Percentiles rank a stretch among this genome's conserved stretches.
Evolutionary conservation across 495 filamentous ascomycete species (phyloP).

Genomic region (Neurospora sp.): DNA sequence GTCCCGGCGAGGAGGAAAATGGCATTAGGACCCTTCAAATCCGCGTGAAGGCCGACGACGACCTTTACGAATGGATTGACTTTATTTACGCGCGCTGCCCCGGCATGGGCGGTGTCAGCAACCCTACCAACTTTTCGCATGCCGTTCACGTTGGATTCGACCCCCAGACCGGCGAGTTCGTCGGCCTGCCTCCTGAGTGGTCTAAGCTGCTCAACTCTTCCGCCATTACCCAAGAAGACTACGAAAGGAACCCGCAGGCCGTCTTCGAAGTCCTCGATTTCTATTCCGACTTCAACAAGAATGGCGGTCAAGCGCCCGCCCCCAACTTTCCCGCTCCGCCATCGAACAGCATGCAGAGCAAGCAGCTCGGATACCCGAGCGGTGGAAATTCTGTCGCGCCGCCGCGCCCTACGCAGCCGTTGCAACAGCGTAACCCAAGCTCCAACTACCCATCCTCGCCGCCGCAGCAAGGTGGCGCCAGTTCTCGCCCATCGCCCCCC

Average conservation of each 20-base stretch:
- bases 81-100: conserved; percentile 92
- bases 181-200: conserved; percentile 91
- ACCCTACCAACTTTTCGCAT: conserved; percentile 94
- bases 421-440: conserved; percentile 33
- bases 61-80: conserved; percentile 97
- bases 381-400: conserved; percentile 63
- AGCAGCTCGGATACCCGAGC: conserved; percentile 53
- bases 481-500: conserved; percentile 29
- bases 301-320: conserved; percentile 66
- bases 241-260: conserved; percentile 94
- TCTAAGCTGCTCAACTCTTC: conserved; percentile 89
- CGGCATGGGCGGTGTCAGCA: conserved; percentile 95
- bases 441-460: conserved; percentile 24
- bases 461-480: conserved; percentile 15
- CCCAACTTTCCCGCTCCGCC: conserved; percentile 60
- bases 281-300: conserved; percentile 90
- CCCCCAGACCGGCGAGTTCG: conserved; percentile 82
- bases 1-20: conserved; percentile 58
- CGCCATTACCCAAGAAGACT: conserved; percentile 95
- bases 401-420: conserved; percentile 54
- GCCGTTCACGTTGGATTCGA: conserved; percentile 97
- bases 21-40: conserved; percentile 72
- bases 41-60: conserved; percentile 85
- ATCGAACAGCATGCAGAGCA: conserved; percentile 44
- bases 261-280: conserved; percentile 96